Evolutionary conservation across 2,329 filamentous ascomycete species (phyloP).

Genomic region (Trichoderma asperellum): DNA sequence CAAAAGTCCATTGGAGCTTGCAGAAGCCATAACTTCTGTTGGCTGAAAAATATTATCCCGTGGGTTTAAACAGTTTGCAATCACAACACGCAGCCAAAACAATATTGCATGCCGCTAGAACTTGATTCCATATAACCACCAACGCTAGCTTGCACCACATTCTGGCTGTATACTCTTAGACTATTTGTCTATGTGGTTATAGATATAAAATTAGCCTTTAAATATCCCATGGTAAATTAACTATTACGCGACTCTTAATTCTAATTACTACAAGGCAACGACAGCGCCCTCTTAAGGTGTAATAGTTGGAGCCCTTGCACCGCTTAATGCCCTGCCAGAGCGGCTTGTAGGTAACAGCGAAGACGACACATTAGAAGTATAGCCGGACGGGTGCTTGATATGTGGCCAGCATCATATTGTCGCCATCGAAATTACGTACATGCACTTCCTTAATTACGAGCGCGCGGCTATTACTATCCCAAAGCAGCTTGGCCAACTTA

Average conservation of each 20-base stretch:
- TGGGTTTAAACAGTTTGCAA: neutral
- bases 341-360: no score
- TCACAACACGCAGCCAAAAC: neutral
- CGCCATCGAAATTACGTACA: neutral
- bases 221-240: neutral
- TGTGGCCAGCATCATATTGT: neutral
- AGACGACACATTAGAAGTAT: neutral
- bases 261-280: neutral
- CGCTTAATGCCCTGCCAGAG: neutral
- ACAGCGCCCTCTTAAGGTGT: no score
- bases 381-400: neutral
- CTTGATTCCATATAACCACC: neutral
- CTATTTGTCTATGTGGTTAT: neutral
- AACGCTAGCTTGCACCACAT: neutral
- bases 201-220: neutral
- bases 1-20: neutral
- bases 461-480: neutral
- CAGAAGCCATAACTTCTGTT: neutral
- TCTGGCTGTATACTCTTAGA: neutral
- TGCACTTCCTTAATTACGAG: neutral
- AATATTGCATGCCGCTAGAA: neutral
- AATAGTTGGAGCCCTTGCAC: no score
- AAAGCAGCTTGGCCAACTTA: no score
- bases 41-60: neutral
- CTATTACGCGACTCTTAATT: neutral